Evolutionary conservation across 2,329 filamentous ascomycete genomes (phyloP), one percentile per base, ranked within the genome.

Genomic region (Pseudogymnoascus sp.): DNA sequence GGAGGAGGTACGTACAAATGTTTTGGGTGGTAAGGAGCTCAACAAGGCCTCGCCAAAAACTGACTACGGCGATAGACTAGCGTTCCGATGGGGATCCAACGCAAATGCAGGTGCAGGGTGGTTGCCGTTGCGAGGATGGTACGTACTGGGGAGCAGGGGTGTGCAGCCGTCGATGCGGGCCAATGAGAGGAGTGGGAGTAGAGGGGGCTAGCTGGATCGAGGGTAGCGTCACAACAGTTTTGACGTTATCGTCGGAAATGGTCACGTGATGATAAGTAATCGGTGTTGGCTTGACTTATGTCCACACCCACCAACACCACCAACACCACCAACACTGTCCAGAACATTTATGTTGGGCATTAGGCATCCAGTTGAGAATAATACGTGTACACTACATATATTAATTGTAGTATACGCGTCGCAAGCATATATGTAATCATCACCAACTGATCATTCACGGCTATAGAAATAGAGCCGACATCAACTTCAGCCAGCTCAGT

Each of bases 11-110:
- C 60, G 13, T 39, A 61, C 39, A 23, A 34, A n/a, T n/a, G 21
- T 16, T 61, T 43, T 43, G 21, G 28, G 14, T 36, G 57, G 57
- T 43, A 21, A 23, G 51, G 51, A 57, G 51, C 60, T 61, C 36
- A 43, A 61, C 60, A 61, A 39, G 36, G 34, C 60, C 60, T 61
- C 60, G 39, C 36, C 60, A 61, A 43, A 61, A 61, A 11, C 3
- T 4, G 28, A 43, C 60, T 39, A 61, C 7, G 16, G 25, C n/a
- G 25, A 10, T 19, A 16, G 8, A 57, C 51, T 57, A 57, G 51
- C 51, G 51, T 57, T 57, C 51, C 51, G 51, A 57, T 57, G 51
- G 51, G 51, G 51, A 57, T 57, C 51, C 51, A 57, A 57, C 51
- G 51, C 51, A 57, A 57, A 57, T 57, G 28, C 51, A 57, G 51